phyloP scores from a whole-genome alignment of 2,329 filamentous ascomycete species.

The Penicillium olsonii region DNA sequence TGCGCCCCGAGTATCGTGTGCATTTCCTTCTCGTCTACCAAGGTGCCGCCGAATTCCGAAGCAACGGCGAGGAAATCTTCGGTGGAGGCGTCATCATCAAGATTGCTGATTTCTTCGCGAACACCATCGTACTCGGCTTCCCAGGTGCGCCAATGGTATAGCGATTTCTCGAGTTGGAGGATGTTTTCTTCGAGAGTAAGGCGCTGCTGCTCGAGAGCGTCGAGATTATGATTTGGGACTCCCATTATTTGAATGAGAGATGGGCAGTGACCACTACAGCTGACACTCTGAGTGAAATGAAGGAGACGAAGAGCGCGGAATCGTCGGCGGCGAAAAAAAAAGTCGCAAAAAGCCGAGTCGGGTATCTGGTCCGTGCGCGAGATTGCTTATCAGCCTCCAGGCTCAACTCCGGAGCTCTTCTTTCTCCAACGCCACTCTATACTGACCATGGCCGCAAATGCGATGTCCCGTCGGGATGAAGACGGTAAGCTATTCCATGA shows the following conservation, averaged over 20 bases:
- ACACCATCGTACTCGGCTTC: slow-evolving; percentile 89
- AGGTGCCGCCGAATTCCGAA: slow-evolving; percentile 47
- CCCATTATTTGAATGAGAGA: slow-evolving; percentile 26
- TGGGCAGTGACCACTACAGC: neutral
- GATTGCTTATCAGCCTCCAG: slow-evolving; percentile 11
- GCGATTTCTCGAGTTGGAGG: slow-evolving; percentile 69
- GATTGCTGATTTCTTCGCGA: slow-evolving; percentile 72
- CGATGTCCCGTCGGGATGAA: slow-evolving; percentile 41
- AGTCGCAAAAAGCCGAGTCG: slow-evolving; percentile 9
- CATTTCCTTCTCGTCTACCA: slow-evolving; percentile 55
- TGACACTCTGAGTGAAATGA: neutral
- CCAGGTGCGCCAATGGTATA: slow-evolving; percentile 87
- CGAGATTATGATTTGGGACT: slow-evolving; percentile 54
- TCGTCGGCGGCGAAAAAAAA: slow-evolving; percentile 8
- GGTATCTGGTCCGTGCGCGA: slow-evolving; percentile 28
- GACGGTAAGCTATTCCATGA: slow-evolving; percentile 35
- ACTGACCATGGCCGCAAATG: slow-evolving; percentile 29
- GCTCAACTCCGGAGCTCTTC: slow-evolving; percentile 1
- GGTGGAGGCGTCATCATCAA: slow-evolving; percentile 52
- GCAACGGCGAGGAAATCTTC: slow-evolving; percentile 56
- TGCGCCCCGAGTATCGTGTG: slow-evolving; percentile 53
- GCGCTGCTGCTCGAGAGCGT: slow-evolving; percentile 73
- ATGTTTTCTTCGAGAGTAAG: slow-evolving; percentile 75
- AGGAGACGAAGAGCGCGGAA: neutral
- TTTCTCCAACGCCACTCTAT: slow-evolving; percentile 5